A percentile compares a stretch with the other conserved stretches of the same genome.
phyloP scores from a whole-genome alignment of 2,329 filamentous ascomycete species.

The Fusarium falciforme region DNA sequence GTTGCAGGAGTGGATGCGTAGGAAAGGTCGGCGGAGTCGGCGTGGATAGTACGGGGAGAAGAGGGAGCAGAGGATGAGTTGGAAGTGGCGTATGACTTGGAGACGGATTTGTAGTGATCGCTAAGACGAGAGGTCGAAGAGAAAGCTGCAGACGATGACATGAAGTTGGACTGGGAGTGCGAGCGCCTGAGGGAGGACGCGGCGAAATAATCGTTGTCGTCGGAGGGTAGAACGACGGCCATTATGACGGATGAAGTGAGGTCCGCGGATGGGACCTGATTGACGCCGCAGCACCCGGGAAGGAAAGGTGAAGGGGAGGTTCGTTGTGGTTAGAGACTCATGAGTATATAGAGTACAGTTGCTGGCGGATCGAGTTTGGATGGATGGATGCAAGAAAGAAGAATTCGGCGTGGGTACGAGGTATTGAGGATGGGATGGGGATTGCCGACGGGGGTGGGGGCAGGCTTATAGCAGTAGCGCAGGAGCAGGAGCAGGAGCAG shows the following conservation, averaged over 20 bases:
- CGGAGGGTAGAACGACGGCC: slow-evolving; percentile 67
- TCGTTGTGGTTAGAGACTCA: slow-evolving; percentile 37
- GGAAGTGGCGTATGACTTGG: slow-evolving; percentile 59
- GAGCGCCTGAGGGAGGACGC: slow-evolving; percentile 67
- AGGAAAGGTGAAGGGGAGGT: slow-evolving; percentile 22
- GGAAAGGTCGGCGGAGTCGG: slow-evolving; percentile 67
- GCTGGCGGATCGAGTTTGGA: slow-evolving; percentile 1
- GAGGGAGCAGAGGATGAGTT: slow-evolving; percentile 66
- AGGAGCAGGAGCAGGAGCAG: slow-evolving; percentile 22
- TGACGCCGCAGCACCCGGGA: slow-evolving; percentile 39
- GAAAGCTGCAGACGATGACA: slow-evolving; percentile 55
- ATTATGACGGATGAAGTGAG: slow-evolving; percentile 51
- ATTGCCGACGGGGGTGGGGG: slow-evolving; percentile 43
- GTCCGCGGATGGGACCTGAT: slow-evolving; percentile 34
- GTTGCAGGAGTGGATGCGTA: slow-evolving; percentile 72
- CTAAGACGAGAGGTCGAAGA: slow-evolving; percentile 60
- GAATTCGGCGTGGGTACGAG: slow-evolving; percentile 40
- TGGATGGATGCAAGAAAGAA: slow-evolving; percentile 23
- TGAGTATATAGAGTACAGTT: slow-evolving; percentile 28
- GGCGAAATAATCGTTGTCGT: slow-evolving; percentile 68
- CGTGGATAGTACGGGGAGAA: slow-evolving; percentile 64
- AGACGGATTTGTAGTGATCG: slow-evolving; percentile 58
- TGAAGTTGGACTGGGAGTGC: slow-evolving; percentile 70
- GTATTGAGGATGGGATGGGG: slow-evolving; percentile 36
- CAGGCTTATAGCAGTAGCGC: slow-evolving; percentile 43